Conservation (phyloP, 106 monocot genomes). For the Allium sativum region DNA sequence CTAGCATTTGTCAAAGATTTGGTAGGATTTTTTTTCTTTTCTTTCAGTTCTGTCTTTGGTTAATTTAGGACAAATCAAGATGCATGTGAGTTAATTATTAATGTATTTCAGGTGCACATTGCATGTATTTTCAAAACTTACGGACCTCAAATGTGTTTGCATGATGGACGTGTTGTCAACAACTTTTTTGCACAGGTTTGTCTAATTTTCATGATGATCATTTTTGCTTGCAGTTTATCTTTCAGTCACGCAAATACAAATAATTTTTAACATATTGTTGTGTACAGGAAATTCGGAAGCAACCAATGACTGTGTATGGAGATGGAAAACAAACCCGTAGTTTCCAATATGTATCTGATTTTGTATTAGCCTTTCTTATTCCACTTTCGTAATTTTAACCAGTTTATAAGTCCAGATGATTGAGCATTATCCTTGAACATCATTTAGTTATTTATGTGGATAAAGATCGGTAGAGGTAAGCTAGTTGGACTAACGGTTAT, state of each 20-base stretch:
- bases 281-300: constrained; percentile 42
- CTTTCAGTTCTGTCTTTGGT: too few species aligned
- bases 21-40: too few species aligned
- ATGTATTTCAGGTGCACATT: constrained; percentile 51
- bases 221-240: neutral
- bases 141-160: constrained; percentile 68
- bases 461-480: too few species aligned
- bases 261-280: constrained; percentile 3
- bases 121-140: constrained; percentile 77
- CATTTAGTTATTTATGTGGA: too few species aligned
- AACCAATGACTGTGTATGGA: constrained; percentile 71
- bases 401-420: too few species aligned
- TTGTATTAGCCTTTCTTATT: constrained; percentile 24
- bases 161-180: constrained; percentile 86
- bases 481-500: too few species aligned
- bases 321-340: constrained; percentile 79
- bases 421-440: too few species aligned
- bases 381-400: neutral
- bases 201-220: neutral
- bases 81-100: neutral
- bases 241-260: neutral
- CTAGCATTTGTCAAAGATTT: too few species aligned
- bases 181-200: constrained; percentile 80
- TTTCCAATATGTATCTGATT: constrained; percentile 74
- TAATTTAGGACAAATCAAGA: too few species aligned